Conservation (phyloP, 2,329 filamentous ascomycete genomes). For the Sporothrix globosa region DNA sequence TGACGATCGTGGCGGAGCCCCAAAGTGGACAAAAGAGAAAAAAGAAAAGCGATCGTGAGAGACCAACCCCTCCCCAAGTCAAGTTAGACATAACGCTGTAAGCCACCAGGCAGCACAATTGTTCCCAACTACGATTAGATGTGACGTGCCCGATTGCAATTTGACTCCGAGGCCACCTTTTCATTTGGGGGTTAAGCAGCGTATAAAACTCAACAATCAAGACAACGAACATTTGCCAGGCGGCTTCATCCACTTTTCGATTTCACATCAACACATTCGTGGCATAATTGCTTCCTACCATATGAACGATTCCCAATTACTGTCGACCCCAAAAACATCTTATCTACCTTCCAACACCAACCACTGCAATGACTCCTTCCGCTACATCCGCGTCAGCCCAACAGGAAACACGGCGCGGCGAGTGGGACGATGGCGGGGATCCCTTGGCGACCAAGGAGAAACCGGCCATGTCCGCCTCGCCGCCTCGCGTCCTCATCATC, state of each 20-base stretch:
- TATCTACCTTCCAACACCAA: neutral
- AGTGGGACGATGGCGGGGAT: constrained; percentile 35
- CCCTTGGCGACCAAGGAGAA: constrained; percentile 45
- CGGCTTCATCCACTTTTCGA: neutral
- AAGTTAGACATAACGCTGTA: neutral
- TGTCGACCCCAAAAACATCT: neutral
- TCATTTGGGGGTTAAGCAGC: neutral
- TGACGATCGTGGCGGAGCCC: constrained; percentile 11
- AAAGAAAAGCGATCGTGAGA: neutral
- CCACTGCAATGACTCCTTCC: neutral
- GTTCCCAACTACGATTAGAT: neutral
- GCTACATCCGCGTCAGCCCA: neutral
- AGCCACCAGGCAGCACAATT: constrained; percentile 12
- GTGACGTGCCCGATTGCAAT: neutral
- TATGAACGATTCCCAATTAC: neutral
- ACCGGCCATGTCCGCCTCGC: constrained; percentile 52
- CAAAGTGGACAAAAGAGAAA: neutral
- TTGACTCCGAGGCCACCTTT: neutral
- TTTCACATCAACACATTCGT: neutral
- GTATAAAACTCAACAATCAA: neutral
- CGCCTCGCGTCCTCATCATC: constrained; percentile 74
- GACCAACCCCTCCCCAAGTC: neutral
- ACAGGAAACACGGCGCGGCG: neutral
- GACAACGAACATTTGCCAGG: neutral
- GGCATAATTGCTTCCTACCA: neutral